These are phyloP conservation scores for Isabelozyma rhagii DNA, from an alignment of 805 yeast genomes.

Conservation along the genomic window DNA sequence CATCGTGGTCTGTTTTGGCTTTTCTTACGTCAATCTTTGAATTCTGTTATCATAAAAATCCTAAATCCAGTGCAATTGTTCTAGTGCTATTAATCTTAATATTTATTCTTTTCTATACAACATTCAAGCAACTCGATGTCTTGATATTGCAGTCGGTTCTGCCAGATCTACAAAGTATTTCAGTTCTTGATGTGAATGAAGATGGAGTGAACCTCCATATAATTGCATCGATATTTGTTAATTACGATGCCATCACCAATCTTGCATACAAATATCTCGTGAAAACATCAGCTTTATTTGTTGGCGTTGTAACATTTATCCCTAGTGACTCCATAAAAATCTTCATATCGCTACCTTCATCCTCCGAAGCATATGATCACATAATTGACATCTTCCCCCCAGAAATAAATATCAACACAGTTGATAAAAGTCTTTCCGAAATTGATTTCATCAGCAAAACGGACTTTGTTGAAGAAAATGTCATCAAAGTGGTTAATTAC, in stretches of 20 bases:
- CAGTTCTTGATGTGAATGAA: conserved; percentile 19
- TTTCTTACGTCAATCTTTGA: not conserved
- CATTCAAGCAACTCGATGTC: conserved; percentile 6
- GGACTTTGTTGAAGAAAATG: conserved; percentile 5
- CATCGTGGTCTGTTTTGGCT: not conserved
- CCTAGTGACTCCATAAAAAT: conserved; percentile 17
- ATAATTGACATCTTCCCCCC: conserved; percentile 23
- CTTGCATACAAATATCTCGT: conserved; percentile 16
- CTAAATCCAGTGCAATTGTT: not conserved
- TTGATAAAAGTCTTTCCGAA: conserved; percentile 15
- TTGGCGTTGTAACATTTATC: conserved; percentile 21
- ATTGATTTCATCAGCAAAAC: conserved; percentile 22
- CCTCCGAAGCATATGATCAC: conserved; percentile 12
- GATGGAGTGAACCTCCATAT: conserved; percentile 28
- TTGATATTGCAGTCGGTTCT: conserved; percentile 17
- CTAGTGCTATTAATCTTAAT: conserved; percentile 3
- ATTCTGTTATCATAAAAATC: not conserved
- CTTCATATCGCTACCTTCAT: conserved; percentile 11
- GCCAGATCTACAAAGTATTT: conserved; percentile 19
- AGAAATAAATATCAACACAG: conserved; percentile 16
- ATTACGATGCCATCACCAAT: conserved; percentile 25
- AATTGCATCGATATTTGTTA: conserved; percentile 18
- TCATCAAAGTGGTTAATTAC: conserved; percentile 9
- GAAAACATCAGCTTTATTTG: conserved; percentile 15
- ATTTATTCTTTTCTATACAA: not conserved